Evolutionary conservation across 306 rosid genomes (phyloP).

Genomic region (Castanea crenata): DNA sequence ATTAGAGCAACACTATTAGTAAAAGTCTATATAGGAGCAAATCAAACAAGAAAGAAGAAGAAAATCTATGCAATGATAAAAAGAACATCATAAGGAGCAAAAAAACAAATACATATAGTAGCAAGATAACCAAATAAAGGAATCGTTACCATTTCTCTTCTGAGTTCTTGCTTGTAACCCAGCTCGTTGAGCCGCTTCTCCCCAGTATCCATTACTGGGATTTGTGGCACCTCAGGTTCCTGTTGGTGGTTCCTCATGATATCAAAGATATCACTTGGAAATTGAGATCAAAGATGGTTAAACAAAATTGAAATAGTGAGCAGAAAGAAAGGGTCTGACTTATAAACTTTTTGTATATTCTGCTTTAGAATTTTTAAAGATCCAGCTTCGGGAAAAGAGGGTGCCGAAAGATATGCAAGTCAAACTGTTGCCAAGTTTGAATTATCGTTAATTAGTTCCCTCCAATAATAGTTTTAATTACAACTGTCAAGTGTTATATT

Average conservation of each 20-base stretch:
- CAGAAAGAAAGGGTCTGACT: constrained; percentile 7
- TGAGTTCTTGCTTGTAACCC: constrained; percentile 87
- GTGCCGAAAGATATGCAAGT: background rate
- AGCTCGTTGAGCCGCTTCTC: constrained; percentile 80
- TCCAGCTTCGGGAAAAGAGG: background rate
- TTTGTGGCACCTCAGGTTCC: constrained; percentile 9
- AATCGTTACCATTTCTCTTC: constrained; percentile 66
- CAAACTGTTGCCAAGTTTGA: constrained; percentile 25
- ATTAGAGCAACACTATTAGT: background rate
- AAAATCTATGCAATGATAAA: background rate
- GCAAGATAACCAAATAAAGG: constrained; percentile 8
- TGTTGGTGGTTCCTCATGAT: constrained; percentile 22
- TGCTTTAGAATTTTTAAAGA: constrained; percentile 13
- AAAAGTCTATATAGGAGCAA: background rate
- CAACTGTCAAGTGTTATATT: too few species aligned
- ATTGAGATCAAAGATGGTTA: background rate
- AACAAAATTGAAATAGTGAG: background rate
- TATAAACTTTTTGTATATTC: constrained; percentile 14
- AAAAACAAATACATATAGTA: background rate
- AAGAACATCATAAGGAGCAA: background rate
- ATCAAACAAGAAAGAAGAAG: background rate
- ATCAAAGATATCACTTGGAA: background rate
- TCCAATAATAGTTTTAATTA: background rate
- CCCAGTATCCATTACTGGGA: constrained; percentile 56
- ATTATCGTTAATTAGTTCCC: background rate